Evolutionary conservation across 106 monocot species (phyloP).

Genomic region (Iris macrosiphon): DNA sequence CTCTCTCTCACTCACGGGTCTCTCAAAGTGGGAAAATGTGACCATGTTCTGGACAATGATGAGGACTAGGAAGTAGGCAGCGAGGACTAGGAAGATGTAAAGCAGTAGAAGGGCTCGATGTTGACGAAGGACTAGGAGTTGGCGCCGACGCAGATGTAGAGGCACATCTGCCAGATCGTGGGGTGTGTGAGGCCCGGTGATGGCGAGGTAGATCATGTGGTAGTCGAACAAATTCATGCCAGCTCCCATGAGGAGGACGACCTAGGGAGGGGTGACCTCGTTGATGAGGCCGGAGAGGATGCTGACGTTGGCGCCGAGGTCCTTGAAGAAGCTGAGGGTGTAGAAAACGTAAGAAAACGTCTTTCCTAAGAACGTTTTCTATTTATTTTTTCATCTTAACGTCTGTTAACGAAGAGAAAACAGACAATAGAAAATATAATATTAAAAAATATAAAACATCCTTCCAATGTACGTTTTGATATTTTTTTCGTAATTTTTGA

Average conservation of each 20-base stretch:
- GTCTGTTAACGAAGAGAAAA: too few relatives aligned
- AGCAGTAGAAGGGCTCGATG: conserved; percentile 23
- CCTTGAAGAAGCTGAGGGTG: conserved; percentile 53
- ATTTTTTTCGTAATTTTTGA: too few relatives aligned
- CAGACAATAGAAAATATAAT: too few relatives aligned
- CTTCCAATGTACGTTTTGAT: too few relatives aligned
- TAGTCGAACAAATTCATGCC: conserved; percentile 43
- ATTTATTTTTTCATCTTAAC: too few relatives aligned
- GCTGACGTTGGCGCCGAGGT: conserved; percentile 47
- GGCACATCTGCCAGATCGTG: conserved; percentile 28
- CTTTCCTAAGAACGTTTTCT: too few relatives aligned
- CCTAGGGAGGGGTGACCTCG: conserved; percentile 44
- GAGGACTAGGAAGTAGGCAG: conserved; percentile 13
- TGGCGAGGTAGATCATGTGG: conserved; percentile 52
- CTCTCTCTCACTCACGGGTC: too few relatives aligned
- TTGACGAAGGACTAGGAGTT: conserved; percentile 42
- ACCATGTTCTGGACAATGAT: conserved; percentile 17
- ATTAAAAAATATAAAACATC: too few relatives aligned
- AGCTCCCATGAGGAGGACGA: conserved; percentile 38
- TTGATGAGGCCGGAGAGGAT: conserved; percentile 41
- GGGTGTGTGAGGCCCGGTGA: conserved; percentile 12
- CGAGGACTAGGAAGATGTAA: conserved; percentile 23
- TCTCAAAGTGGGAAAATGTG: background rate
- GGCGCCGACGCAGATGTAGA: conserved; percentile 38
- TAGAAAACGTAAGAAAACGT: too few relatives aligned